Evolutionary conservation across 1,284 basidiomycete genomes (phyloP).

Genomic region (Ustilago cynodontis): DNA sequence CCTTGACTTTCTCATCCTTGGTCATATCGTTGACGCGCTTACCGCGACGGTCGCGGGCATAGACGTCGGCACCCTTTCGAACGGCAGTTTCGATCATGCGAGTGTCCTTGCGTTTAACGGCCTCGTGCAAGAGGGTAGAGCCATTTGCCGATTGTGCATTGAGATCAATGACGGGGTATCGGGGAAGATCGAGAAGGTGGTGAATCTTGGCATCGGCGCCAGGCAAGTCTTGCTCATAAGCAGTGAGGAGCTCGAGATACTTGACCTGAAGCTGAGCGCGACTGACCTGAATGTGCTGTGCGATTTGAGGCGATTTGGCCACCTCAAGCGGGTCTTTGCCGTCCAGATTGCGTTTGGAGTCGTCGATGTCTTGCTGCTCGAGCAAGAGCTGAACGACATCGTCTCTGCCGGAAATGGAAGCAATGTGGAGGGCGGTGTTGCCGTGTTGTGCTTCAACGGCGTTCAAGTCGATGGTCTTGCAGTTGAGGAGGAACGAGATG

Average conservation of each 20-base stretch:
- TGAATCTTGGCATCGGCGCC: constrained; percentile 73
- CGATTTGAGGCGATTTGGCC: constrained; percentile 76
- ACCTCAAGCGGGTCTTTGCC: constrained; percentile 82
- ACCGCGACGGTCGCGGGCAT: constrained; percentile 84
- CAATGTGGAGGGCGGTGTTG: constrained; percentile 87
- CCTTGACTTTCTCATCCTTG: constrained; percentile 81
- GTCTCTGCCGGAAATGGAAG: constrained; percentile 81
- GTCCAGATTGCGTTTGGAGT: constrained; percentile 79
- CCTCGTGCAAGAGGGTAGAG: constrained; percentile 86
- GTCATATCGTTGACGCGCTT: constrained; percentile 80
- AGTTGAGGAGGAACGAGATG: constrained; percentile 78
- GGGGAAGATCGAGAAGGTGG: constrained; percentile 51
- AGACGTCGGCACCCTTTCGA: constrained; percentile 88
- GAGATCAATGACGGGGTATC: constrained; percentile 61
- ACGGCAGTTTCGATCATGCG: constrained; percentile 85
- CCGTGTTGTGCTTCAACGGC: constrained; percentile 71
- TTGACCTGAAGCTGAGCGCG: constrained; percentile 81
- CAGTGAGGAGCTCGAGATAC: constrained; percentile 78
- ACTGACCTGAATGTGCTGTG: constrained; percentile 81
- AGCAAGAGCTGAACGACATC: constrained; percentile 76
- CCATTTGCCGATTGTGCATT: constrained; percentile 45
- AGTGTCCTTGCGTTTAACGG: constrained; percentile 84
- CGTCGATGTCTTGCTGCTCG: constrained; percentile 79
- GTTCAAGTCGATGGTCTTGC: constrained; percentile 74
- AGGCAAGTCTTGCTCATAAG: constrained; percentile 67